Evolutionary conservation across 2,329 filamentous ascomycete genomes (phyloP).

Genomic region (Coniochaeta ligniaria): DNA sequence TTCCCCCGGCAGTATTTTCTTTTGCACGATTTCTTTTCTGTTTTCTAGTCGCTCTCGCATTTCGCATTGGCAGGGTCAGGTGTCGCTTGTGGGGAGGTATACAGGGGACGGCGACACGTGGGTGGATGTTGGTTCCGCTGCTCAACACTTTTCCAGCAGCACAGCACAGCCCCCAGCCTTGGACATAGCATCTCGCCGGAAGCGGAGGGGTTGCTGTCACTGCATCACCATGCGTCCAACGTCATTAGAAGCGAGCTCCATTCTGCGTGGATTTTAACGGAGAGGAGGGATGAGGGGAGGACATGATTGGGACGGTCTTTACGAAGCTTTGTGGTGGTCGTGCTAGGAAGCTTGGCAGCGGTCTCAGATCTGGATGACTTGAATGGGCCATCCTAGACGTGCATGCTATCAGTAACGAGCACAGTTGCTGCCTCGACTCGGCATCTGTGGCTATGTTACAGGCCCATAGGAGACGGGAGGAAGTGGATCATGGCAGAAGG

Average conservation of each 20-base stretch:
- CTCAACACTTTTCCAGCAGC: neutral
- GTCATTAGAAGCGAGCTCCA: neutral
- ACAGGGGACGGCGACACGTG: conserved; percentile 19
- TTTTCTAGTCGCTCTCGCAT: conserved; percentile 13
- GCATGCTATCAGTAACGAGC: neutral
- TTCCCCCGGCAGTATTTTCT: neutral
- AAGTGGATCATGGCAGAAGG: neutral
- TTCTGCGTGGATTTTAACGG: neutral
- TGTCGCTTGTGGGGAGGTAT: conserved; percentile 30
- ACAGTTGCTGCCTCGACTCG: neutral
- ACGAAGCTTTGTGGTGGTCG: neutral
- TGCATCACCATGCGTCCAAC: neutral
- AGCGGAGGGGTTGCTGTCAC: neutral
- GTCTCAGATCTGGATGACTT: neutral
- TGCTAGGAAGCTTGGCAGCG: neutral
- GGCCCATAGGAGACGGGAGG: neutral
- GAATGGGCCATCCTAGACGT: neutral
- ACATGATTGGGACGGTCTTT: neutral
- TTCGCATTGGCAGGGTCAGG: conserved; percentile 15
- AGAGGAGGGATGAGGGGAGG: neutral
- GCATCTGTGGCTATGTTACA: neutral
- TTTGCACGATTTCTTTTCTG: neutral
- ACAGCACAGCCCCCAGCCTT: neutral
- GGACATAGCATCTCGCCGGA: neutral
- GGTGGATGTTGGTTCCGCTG: conserved; percentile 5